Conservation (phyloP, 345 rosid genomes). For the Aquilaria malaccensis region DNA sequence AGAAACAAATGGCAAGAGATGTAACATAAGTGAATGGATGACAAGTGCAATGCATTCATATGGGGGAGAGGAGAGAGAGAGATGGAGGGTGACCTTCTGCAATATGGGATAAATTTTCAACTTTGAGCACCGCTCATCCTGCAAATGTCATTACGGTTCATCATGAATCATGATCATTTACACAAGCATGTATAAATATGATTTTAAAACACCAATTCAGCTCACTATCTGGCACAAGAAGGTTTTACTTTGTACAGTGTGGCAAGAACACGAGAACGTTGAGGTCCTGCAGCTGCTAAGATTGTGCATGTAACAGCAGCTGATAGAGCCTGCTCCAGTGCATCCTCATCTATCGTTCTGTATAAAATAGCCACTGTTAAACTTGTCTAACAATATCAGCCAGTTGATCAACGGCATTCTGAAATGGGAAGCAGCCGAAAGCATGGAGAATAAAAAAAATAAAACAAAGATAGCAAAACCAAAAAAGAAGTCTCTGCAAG, state of each 20-base stretch:
- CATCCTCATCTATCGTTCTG: conserved; percentile 93
- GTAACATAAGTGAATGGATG: neutral
- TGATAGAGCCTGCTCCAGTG: conserved; percentile 81
- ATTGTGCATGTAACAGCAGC: conserved; percentile 98
- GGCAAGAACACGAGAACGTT: conserved; percentile 90
- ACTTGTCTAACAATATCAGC: neutral
- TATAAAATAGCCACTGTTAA: conserved; percentile 2
- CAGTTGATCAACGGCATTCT: neutral
- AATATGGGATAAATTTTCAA: conserved; percentile 89
- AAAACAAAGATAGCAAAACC: neutral
- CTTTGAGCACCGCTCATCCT: conserved; percentile 98
- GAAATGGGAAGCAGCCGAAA: neutral
- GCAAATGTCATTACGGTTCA: conserved; percentile 83
- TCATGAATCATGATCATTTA: conserved; percentile 47
- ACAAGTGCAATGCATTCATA: no score
- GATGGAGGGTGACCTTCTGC: conserved; percentile 59
- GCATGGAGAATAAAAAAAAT: neutral
- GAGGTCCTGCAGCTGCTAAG: conserved; percentile 98
- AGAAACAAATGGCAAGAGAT: neutral
- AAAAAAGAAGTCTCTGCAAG: neutral
- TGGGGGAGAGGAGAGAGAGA: conserved; percentile 1
- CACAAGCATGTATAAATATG: conserved; percentile 8
- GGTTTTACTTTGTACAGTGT: conserved; percentile 70
- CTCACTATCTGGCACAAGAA: conserved; percentile 3
- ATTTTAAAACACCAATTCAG: neutral